Evolutionary conservation across 805 yeast species (phyloP).

Genomic region (Aciculoconidium aculeatum): DNA sequence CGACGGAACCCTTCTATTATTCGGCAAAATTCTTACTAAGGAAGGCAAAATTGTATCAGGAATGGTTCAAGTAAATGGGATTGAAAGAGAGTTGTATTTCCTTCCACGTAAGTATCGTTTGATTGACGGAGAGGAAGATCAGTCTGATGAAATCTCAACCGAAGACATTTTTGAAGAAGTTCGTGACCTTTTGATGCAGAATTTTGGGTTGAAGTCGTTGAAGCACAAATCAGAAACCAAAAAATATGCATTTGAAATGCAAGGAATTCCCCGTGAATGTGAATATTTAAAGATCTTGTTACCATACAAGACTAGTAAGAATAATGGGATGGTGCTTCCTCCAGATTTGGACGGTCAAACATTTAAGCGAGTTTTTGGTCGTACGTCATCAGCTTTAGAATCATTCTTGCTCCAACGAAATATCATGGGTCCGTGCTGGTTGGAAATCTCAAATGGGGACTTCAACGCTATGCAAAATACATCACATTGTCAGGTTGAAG

Average conservation of each 20-base stretch:
- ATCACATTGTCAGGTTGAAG: conserved; percentile 79
- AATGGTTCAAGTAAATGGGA: conserved; percentile 66
- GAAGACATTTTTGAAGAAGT: conserved; percentile 77
- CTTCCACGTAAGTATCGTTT: conserved; percentile 52
- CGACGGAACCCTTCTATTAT: conserved; percentile 60
- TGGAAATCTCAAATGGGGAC: conserved; percentile 62
- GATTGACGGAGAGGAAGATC: conserved; percentile 36
- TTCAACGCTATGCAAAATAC: conserved; percentile 53
- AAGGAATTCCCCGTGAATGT: conserved; percentile 65
- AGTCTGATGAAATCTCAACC: conserved; percentile 37
- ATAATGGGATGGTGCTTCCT: conserved; percentile 46
- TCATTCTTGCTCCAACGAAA: conserved; percentile 75
- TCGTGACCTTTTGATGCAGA: conserved; percentile 54
- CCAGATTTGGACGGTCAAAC: conserved; percentile 68
- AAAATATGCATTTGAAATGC: conserved; percentile 86
- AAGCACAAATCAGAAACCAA: conserved; percentile 65
- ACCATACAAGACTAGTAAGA: conserved; percentile 65
- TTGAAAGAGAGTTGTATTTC: conserved; percentile 68
- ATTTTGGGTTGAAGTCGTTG: conserved; percentile 55
- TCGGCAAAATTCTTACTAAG: conserved; percentile 69
- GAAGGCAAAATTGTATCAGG: conserved; percentile 63
- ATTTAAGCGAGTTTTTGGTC: conserved; percentile 75
- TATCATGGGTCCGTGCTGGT: conserved; percentile 98
- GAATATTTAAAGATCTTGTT: conserved; percentile 74
- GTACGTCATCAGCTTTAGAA: conserved; percentile 70